phyloP scores from a whole-genome alignment of 345 rosid genomes.

The Cardiospermum halicacabum region DNA sequence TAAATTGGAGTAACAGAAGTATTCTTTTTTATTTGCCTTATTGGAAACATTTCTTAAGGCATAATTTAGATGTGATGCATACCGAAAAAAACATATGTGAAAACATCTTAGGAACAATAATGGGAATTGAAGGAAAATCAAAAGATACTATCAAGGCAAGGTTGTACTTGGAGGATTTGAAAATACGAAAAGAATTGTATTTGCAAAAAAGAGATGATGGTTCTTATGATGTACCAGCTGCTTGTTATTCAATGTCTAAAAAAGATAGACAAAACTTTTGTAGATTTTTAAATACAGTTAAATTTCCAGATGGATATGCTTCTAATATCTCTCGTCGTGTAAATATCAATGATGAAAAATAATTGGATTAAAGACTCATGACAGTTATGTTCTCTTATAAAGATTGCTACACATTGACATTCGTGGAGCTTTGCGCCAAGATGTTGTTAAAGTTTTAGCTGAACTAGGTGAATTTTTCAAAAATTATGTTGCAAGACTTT shows the following conservation, averaged over 20 bases:
- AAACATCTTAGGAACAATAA: neutral
- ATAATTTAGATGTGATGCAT: neutral
- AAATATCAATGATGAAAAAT: neutral
- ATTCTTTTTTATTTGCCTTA: neutral
- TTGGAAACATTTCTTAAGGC: neutral
- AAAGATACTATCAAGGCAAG: neutral
- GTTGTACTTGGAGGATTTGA: neutral
- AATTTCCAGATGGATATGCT: neutral
- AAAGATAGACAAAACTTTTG: too few species aligned
- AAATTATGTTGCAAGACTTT: neutral
- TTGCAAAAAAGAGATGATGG: too few species aligned
- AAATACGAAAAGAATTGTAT: neutral
- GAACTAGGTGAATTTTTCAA: neutral
- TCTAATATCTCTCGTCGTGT: neutral
- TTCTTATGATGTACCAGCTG: neutral
- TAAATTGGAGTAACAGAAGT: neutral
- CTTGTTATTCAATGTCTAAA: neutral
- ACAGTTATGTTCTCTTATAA: neutral
- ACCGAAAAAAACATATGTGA: neutral
- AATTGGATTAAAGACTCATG: neutral
- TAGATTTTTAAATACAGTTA: too few species aligned
- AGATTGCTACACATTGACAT: neutral
- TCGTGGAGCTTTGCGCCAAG: neutral
- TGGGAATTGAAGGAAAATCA: neutral
- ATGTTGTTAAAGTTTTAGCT: neutral